Base-by-base conservation (phyloP, 305 asterid species). In the Coffea humblotiana region DNA sequence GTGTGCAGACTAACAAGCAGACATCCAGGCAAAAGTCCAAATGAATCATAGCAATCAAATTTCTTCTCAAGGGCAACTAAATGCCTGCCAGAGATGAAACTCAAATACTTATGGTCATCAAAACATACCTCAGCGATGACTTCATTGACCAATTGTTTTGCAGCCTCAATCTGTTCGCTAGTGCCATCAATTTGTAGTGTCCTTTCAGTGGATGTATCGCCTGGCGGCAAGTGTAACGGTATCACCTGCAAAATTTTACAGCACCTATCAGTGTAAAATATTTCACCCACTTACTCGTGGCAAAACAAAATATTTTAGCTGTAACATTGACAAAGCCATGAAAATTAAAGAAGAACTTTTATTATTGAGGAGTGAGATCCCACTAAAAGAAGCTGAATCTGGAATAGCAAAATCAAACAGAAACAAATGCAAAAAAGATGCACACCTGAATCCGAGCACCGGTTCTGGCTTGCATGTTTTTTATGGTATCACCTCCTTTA, bases 401-500 rank as follows among this genome's bases (percentile, higher is more conserved):
- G 16, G 54, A 35, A 69, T 29, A 14, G n/a, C 25, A 37, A 29
- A 67, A 27, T 60, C 6, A 9, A 35, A 60, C 6, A 37, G 16
- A 32, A 9, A 58, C 49, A 56, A 1, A 5, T 43, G 6, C 2
- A 6, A 4, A 58, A 70, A 71, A 63, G 66, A 9, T 81, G 68
- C 5, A 73, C 75, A 92, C 99, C 97, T 94, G 99, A 83, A 96
- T 92, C 11, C 98, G 97, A 74, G 99, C 99, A 32, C 99, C 99
- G 6, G 97, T 81, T 23, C 78, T 87, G 25, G 95, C 93, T 89
- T 96, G 99, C 97, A 96, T 94, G 81, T 78, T 96, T 83, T 93
- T 94, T 75, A 96, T 96, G 85, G 99, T 94, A 85, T 96, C 99
- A 40, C 99, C 99, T 70, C 99, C 98, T 90, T 96, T 96, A 68